These are phyloP conservation scores for Crucibulum laeve DNA, from an alignment of 768 basidiomycete species.

Conservation along the genomic window DNA sequence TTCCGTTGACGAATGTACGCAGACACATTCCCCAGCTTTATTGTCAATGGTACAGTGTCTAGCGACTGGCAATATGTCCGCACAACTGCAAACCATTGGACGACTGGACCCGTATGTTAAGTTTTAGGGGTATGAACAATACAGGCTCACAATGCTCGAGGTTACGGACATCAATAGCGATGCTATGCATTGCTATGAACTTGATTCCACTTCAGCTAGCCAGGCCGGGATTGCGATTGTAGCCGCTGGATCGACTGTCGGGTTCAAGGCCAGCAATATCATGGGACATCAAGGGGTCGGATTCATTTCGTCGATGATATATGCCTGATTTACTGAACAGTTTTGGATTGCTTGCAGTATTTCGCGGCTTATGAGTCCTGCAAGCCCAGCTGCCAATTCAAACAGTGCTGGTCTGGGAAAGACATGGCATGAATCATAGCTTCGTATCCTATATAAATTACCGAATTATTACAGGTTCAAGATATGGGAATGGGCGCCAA, in stretches of 20 bases:
- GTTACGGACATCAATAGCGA: constrained; percentile 28
- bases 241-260: constrained; percentile 24
- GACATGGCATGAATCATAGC: constrained; percentile 22
- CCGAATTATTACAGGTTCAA: constrained; percentile 26
- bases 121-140: not conserved
- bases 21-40: not conserved
- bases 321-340: not conserved
- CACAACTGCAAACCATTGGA: constrained; percentile 27
- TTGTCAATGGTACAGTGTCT: not conserved
- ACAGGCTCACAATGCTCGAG: constrained; percentile 3
- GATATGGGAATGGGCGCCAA: constrained; percentile 35
- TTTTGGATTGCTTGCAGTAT: constrained; percentile 12
- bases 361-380: constrained; percentile 29
- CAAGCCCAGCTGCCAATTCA: constrained; percentile 28
- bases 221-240: constrained; percentile 23
- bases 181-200: constrained; percentile 30
- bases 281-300: constrained; percentile 30
- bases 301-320: not conserved
- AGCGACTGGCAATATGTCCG: not conserved
- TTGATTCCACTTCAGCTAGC: constrained; percentile 22
- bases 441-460: not conserved
- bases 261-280: constrained; percentile 25
- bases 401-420: constrained; percentile 33
- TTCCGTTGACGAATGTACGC: not conserved
- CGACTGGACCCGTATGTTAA: constrained; percentile 24